phyloP scores from a whole-genome alignment of 2,329 filamentous ascomycete species.

The Fusarium mangiferae region DNA sequence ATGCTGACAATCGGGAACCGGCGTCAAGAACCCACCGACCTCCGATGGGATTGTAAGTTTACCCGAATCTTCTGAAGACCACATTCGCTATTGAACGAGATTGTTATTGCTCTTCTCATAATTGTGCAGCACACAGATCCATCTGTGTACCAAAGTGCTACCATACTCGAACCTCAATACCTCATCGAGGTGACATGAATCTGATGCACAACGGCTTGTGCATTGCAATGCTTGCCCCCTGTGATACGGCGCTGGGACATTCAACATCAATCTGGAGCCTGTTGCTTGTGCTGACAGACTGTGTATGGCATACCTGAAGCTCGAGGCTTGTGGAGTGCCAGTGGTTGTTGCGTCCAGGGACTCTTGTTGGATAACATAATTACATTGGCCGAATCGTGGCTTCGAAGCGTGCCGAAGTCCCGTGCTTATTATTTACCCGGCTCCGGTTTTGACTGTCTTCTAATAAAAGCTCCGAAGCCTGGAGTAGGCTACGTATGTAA shows the following conservation, averaged over 20 bases:
- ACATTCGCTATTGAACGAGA: background rate
- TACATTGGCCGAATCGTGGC: background rate
- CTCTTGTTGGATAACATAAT: background rate
- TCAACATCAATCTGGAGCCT: background rate
- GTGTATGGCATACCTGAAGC: background rate
- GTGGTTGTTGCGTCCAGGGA: background rate
- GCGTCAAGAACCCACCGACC: conserved; percentile 4
- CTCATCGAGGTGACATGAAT: conserved; percentile 35
- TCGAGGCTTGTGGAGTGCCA: background rate
- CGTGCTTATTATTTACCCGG: conserved; percentile 20
- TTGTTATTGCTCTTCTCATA: conserved; percentile 2
- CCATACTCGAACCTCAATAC: conserved; percentile 36
- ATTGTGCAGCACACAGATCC: background rate
- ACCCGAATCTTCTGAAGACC: background rate
- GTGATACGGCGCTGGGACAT: conserved; percentile 17
- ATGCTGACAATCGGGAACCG: conserved; percentile 12
- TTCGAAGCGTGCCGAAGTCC: conserved; percentile 25
- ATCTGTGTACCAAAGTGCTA: conserved; percentile 9
- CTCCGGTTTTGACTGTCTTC: background rate
- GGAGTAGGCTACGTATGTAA: background rate
- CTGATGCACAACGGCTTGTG: conserved; percentile 28
- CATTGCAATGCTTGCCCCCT: conserved; percentile 10
- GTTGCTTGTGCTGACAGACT: background rate
- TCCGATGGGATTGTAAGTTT: conserved; percentile 5
- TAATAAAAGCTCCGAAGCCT: conserved; percentile 2